These are phyloP conservation scores for Chlamydomonas sphaeroides DNA, from an alignment of 139 green algal genomes.

Conservation along the genomic window DNA sequence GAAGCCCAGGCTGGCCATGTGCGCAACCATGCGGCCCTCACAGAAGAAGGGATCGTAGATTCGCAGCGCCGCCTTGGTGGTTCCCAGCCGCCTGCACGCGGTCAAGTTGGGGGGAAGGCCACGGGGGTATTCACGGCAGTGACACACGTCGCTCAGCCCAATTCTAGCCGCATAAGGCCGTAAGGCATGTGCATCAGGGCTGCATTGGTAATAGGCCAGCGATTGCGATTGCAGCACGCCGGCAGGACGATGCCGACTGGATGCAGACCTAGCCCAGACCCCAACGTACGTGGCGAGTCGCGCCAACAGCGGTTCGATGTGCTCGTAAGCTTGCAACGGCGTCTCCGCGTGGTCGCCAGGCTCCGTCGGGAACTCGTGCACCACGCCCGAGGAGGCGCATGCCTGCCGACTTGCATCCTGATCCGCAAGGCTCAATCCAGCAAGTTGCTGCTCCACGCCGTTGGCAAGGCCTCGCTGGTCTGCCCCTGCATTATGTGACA, in stretches of 20 bases:
- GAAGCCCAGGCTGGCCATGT: conserved; percentile 57
- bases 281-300: conserved; percentile 15
- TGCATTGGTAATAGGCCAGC: too few relatives aligned
- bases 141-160: too few relatives aligned
- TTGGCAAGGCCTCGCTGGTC: too few relatives aligned
- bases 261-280: neutral
- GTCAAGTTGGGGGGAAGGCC: too few relatives aligned
- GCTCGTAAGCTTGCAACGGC: conserved; percentile 52
- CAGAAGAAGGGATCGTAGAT: conserved; percentile 73
- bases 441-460: neutral
- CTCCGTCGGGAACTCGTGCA: conserved; percentile 50
- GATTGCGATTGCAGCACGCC: too few relatives aligned
- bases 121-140: too few relatives aligned
- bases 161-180: too few relatives aligned
- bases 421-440: neutral
- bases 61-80: conserved; percentile 40
- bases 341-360: conserved; percentile 59
- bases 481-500: too few relatives aligned
- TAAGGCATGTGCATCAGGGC: too few relatives aligned
- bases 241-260: too few relatives aligned
- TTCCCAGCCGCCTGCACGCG: neutral
- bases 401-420: neutral
- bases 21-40: conserved; percentile 46
- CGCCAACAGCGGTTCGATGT: conserved; percentile 56
- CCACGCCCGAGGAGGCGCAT: neutral